Evolutionary conservation across 202 grass and related monocot genomes (phyloP), one percentile per base, ranked within the genome.

Genomic region (Zoysia matrella): DNA sequence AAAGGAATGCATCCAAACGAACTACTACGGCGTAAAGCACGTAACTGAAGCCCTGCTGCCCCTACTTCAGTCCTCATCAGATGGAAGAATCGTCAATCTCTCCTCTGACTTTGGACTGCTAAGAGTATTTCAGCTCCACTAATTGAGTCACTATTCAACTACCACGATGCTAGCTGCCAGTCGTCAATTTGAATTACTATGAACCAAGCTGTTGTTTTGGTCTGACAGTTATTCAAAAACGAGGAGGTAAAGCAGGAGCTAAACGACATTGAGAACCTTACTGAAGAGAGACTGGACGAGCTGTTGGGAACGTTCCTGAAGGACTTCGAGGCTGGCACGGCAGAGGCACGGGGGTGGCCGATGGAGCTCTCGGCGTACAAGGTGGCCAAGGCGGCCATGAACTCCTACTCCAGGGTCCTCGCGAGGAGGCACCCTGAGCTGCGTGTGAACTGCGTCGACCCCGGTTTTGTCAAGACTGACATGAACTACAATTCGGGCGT

Each of bases 11-110:
- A 15, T 94, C 47, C 52, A 44, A 22, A 94, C 86, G 11, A 94
- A 91, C 44, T 94, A 91, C 87, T 89, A 85, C 36, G 92, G 89
- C 51, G 52, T 77, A 1, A 91, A 87, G 75, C 73, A 55, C 41
- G 84, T 91, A 1, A 87, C 54, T 1, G 52, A 87, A 47, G 74
- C 84, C 12, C 47, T 91, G 0, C 42, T 94, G 45, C 92, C 89
- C n/a, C 74, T 89, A 47, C 81, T 94, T 7, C 52, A 79, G 68
- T 61, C 79, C 56, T 89, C 89, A 50, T 40, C 71, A 11, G 80
- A 76, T 1, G 86, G 81, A 11, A 87, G 77, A 60, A 85, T 94
- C 8, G 77, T 94, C 16, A 91, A 89, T 49, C 58, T 92, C 69
- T 89, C 92, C 40, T 89, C 92, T 15, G 3, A 50, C 1, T 60